Evolutionary conservation across 2,329 filamentous ascomycete genomes (phyloP).

Genomic region (Beauveria medogensis): DNA sequence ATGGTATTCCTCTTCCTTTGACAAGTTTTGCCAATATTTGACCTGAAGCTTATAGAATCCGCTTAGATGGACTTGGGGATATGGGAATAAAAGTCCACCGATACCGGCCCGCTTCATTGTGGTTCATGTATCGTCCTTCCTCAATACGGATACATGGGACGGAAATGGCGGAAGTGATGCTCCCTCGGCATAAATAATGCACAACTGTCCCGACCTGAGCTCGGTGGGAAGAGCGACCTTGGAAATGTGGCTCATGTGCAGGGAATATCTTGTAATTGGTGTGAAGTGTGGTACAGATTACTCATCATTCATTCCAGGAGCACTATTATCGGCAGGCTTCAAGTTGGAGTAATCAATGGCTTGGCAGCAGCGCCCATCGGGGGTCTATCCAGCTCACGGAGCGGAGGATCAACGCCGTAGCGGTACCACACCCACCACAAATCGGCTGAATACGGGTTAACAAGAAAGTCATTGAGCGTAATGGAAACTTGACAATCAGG

Average conservation of each 20-base stretch:
- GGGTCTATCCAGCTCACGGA: neutral
- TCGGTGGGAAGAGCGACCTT: neutral
- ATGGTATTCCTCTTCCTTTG: too few relatives aligned
- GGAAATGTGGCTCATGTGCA: neutral
- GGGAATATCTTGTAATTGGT: neutral
- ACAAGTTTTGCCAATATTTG: too few relatives aligned
- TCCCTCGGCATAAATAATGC: neutral
- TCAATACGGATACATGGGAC: neutral
- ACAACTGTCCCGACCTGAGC: neutral
- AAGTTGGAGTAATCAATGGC: neutral
- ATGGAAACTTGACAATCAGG: too few relatives aligned
- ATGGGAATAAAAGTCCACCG: neutral
- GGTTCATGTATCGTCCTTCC: neutral
- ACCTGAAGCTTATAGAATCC: too few relatives aligned
- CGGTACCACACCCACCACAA: neutral
- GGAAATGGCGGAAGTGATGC: neutral
- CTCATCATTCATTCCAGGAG: too few relatives aligned
- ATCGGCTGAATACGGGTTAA: neutral
- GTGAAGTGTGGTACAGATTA: neutral
- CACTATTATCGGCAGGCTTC: neutral
- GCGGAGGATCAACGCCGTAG: neutral
- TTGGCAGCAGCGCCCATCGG: neutral
- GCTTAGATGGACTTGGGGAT: too few relatives aligned
- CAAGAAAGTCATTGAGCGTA: too few relatives aligned
- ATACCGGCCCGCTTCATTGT: neutral